Evolutionary conservation across 2,329 filamentous ascomycete genomes (phyloP).

Genomic region (Chrysoporthe puriensis): DNA sequence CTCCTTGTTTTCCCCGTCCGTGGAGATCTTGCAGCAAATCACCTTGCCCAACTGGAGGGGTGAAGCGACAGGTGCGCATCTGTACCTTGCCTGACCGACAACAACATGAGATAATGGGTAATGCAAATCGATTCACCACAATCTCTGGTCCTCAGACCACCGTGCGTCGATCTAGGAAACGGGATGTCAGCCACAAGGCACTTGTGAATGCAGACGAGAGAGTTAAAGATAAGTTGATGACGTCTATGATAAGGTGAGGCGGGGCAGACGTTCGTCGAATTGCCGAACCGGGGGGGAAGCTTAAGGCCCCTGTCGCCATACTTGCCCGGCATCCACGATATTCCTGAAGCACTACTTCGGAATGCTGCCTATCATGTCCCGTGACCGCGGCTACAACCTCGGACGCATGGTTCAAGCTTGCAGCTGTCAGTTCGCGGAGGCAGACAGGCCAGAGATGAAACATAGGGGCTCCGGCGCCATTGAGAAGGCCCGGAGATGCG

Average conservation of each 20-base stretch:
- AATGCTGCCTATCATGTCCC: not conserved
- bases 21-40: not conserved
- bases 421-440: not conserved
- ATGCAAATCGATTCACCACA: not conserved
- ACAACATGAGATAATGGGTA: not conserved
- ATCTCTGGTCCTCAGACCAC: not conserved
- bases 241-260: slow-evolving; percentile 4
- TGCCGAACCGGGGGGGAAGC: not conserved
- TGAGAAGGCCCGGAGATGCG: not conserved
- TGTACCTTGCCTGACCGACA: too few relatives aligned
- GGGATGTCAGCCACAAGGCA: not conserved
- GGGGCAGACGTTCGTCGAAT: not conserved
- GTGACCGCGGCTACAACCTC: not conserved
- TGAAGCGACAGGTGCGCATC: too few relatives aligned
- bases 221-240: not conserved
- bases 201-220: not conserved
- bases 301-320: not conserved
- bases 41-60: not conserved
- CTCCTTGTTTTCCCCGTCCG: not conserved
- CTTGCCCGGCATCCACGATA: not conserved
- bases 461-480: not conserved
- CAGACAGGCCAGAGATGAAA: not conserved
- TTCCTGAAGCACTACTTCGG: not conserved
- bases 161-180: not conserved
- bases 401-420: not conserved